Base-by-base conservation (phyloP, 2,329 filamentous ascomycete genomes). In the Fusarium odoratissimum region DNA sequence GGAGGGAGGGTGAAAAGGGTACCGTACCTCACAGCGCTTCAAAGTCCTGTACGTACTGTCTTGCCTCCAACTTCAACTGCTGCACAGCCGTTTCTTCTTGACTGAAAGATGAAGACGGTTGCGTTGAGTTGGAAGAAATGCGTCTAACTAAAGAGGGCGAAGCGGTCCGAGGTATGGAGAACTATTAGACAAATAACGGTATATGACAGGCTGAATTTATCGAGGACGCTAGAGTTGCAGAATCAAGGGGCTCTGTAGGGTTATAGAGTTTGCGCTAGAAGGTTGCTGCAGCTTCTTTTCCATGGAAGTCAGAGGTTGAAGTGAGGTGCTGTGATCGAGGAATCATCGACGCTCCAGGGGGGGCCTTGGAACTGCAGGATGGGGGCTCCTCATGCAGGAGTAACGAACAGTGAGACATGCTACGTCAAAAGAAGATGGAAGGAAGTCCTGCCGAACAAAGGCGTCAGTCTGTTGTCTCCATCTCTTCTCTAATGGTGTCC, bases 261-360 rank as follows among this genome's bases (percentile, higher is more conserved):
- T 60, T 21, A 21, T 60, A 77, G 61, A 67, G 75, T 77, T 76
- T 71, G 58, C 75, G 71, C 75, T 77, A 76, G 75, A 76, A 76
- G 73, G 64, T 49, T 58, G 19, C 52, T 73, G 64, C 60, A 68
- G 58, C 71, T 73, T 73, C 71, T 25, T 68, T 66, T 37, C 19
- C 33, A 51, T 45, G 40, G 28, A 28, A 35, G 41, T 49, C 40
- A 42, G 35, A 37, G 23, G 41, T 57, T 28, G 37, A 55, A 38
- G 17, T 38, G 49, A 35, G 33, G 58, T 56, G 35, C 37, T 21
- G 16, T 55, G 56, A 64, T 54, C 57, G 42, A 67, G 45, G 58
- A 63, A 72, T 72, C 63, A 68, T 71, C 67, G 52, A 49, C 48
- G 30, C 33, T 38, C 28, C 40, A 30, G 60, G 65, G 54, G 46